A percentile compares a stretch with the other conserved stretches of the same genome.
phyloP scores from a whole-genome alignment of 306 rosid species.

The Argentina anserina region DNA sequence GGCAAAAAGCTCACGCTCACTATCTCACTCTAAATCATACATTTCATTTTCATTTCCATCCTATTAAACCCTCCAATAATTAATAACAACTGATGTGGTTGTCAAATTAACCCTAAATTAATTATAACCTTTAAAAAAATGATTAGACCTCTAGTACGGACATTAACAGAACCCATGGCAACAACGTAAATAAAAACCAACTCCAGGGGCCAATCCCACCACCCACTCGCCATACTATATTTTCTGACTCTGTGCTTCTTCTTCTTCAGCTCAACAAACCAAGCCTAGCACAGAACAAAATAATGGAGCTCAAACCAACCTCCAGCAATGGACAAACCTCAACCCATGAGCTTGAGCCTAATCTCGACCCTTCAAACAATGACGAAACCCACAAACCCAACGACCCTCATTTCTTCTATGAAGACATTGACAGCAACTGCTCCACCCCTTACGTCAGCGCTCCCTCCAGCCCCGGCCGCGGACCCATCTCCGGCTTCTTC shows the following conservation, averaged over 20 bases:
- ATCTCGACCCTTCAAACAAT: constrained; percentile 27
- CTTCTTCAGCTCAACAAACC: neutral
- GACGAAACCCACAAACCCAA: constrained; percentile 23
- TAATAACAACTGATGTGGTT: neutral
- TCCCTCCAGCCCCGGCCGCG: constrained; percentile 89
- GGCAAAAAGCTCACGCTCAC: neutral
- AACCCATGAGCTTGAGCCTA: constrained; percentile 5
- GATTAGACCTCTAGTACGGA: constrained; percentile 7
- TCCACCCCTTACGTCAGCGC: constrained; percentile 96
- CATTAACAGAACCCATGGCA: neutral
- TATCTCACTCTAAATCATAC: neutral
- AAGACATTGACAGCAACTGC: constrained; percentile 73
- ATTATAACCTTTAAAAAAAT: neutral
- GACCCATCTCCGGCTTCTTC: constrained; percentile 52
- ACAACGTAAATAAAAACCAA: neutral
- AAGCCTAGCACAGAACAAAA: neutral
- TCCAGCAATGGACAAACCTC: constrained; percentile 24
- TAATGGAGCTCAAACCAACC: constrained; percentile 48
- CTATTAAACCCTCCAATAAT: neutral
- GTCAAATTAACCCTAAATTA: neutral
- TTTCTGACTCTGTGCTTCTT: constrained; percentile 14
- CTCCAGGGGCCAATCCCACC: neutral
- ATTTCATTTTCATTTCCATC: neutral
- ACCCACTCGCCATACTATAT: constrained; percentile 5
- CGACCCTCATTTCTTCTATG: constrained; percentile 27